Evolutionary conservation across 2,329 filamentous ascomycete genomes (phyloP), one percentile per base, ranked within the genome.

Genomic region (Trichoderma brevicompactum): DNA sequence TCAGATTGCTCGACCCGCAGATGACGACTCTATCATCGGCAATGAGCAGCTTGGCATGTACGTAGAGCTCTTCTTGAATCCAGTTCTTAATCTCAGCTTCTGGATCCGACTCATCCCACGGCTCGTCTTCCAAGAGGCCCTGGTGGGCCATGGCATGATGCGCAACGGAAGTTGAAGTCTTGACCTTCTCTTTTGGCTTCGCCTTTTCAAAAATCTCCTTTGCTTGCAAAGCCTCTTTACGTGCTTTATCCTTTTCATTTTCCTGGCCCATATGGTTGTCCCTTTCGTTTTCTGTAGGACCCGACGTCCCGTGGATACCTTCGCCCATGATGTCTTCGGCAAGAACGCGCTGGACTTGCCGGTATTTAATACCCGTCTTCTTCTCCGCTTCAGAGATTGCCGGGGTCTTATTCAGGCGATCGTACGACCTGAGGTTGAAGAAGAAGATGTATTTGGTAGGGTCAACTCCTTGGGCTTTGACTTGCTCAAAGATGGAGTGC

Each of bases 61-160:
- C 89, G 75, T 99, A 99, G 2, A 98, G 85, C 77, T 99, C 94
- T 75, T 99, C 95, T 74, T 97, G 94, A 66, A 98, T 89, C 82
- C 95, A 96, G 74, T 96, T 92, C 62, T 90, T 85, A 65, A 93
- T 90, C 76, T 98, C 95, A 1, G 86, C 85, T 70, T 94, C 86
- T 0, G 87, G 80, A 3, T 90, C 79, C 0, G 83, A 81, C 15
- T 91, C 90, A 15, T 94, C 89, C 91, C 92, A 97, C 0, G 79
- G 72, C 76, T 96, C 92, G 9, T 92, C 88, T 3, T 72, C 87
- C 78, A 83, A 83, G 80, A 75, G 85, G 76, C 75, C 88, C 6
- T 76, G 72, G 7, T 72, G 85, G 23, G 90, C 84, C 92, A 98
- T 95, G 41, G 93, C 92, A 70, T 92, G 88, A 69, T 95, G 89